These are phyloP conservation scores for Lasiodiplodia theobromae DNA, from an alignment of 2,329 filamentous ascomycete genomes.

Conservation along the genomic window DNA sequence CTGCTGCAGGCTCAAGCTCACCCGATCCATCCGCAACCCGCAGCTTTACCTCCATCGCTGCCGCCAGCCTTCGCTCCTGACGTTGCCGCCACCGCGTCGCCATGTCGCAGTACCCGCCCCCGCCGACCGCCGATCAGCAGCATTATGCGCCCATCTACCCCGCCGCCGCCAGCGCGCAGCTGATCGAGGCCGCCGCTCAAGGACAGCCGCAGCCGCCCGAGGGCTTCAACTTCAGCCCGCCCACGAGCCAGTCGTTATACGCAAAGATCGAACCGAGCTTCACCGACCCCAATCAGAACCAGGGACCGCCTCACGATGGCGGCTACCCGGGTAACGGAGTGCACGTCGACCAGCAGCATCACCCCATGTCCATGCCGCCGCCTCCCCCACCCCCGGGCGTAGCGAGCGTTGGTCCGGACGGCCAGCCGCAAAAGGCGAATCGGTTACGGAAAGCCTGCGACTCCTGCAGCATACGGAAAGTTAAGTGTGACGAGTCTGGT, in stretches of 20 bases:
- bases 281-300: constrained; percentile 29
- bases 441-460: constrained; percentile 51
- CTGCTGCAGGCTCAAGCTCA: constrained; percentile 16
- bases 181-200: constrained; percentile 32
- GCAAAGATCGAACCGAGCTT: constrained; percentile 31
- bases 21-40: constrained; percentile 23
- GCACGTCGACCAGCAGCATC: constrained; percentile 28
- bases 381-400: constrained; percentile 27
- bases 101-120: constrained; percentile 38
- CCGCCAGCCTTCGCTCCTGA: background rate
- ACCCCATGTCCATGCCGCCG: constrained; percentile 27
- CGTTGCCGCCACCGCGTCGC: background rate
- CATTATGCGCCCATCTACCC: constrained; percentile 46
- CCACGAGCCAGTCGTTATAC: constrained; percentile 33
- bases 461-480: constrained; percentile 52
- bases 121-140: constrained; percentile 38
- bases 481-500: constrained; percentile 69
- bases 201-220: constrained; percentile 31
- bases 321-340: constrained; percentile 26
- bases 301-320: constrained; percentile 18
- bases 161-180: constrained; percentile 34
- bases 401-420: constrained; percentile 20
- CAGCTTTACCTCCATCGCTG: background rate
- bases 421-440: constrained; percentile 43
- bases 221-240: constrained; percentile 28